A percentile compares a stretch with the other conserved stretches of the same genome.
These are phyloP conservation scores for Alternaria sp. DNA, from an alignment of 2,329 filamentous ascomycete genomes.

Conservation along the genomic window DNA sequence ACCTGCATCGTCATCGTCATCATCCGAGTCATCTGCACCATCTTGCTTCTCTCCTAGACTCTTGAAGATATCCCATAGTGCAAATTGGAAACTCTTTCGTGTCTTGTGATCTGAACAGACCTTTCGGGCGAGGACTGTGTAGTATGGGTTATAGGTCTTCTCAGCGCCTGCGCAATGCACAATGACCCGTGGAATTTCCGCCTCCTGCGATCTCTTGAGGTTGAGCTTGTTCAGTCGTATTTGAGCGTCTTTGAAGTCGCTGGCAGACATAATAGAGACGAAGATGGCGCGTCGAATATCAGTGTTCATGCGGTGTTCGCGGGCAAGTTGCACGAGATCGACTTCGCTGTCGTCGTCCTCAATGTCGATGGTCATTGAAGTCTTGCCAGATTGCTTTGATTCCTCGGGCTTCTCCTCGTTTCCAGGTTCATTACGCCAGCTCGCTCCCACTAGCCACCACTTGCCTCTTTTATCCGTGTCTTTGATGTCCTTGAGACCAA, in stretches of 20 bases:
- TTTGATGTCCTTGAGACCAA: constrained; percentile 81
- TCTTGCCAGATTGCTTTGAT: constrained; percentile 33
- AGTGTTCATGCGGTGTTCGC: constrained; percentile 84
- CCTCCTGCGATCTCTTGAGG: constrained; percentile 83
- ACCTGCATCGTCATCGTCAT: constrained; percentile 60
- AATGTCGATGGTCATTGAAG: constrained; percentile 13
- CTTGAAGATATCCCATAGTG: constrained; percentile 84
- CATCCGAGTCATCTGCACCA: constrained; percentile 63
- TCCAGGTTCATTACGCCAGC: constrained; percentile 65
- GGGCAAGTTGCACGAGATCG: constrained; percentile 76
- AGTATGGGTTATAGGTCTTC: constrained; percentile 88
- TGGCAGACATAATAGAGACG: constrained; percentile 83
- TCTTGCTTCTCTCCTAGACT: constrained; percentile 80
- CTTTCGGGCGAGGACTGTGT: constrained; percentile 80
- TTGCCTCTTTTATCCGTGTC: constrained; percentile 87
- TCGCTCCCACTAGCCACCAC: constrained; percentile 99
- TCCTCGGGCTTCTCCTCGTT: constrained; percentile 44
- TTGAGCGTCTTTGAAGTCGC: constrained; percentile 83
- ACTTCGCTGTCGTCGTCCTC: constrained; percentile 50
- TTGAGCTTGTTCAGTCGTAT: constrained; percentile 79
- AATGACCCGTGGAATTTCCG: constrained; percentile 85
- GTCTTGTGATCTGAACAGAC: constrained; percentile 78
- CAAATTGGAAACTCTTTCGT: constrained; percentile 84
- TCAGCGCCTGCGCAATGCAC: constrained; percentile 87
- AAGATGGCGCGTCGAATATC: constrained; percentile 91